A percentile compares a stretch with the other conserved stretches of the same genome.
Evolutionary conservation across 1,139 yeast genomes (phyloP).

Genomic region (Candida smagusa): DNA sequence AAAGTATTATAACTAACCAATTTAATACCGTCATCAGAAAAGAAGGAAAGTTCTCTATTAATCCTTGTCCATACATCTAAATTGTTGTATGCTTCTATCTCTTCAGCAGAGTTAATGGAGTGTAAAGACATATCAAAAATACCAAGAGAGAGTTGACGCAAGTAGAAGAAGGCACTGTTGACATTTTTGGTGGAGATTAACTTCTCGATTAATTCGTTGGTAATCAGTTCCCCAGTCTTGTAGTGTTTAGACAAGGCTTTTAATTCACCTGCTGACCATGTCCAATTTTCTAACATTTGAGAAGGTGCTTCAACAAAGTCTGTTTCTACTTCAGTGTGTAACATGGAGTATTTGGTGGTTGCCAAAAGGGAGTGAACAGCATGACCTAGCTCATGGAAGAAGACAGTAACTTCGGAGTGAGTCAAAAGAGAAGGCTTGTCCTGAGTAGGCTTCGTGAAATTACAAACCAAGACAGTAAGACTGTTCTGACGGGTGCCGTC

Average conservation of each 20-base stretch:
- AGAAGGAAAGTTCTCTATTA: slow-evolving; percentile 56
- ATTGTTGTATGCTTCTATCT: slow-evolving; percentile 44
- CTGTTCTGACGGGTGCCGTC: slow-evolving; percentile 57
- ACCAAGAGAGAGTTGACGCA: slow-evolving; percentile 77
- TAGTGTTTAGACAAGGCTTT: slow-evolving; percentile 64
- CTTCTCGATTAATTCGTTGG: slow-evolving; percentile 56
- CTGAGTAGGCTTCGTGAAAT: slow-evolving; percentile 72
- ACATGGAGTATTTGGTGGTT: slow-evolving; percentile 66
- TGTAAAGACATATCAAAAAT: slow-evolving; percentile 75
- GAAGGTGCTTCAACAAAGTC: slow-evolving; percentile 92
- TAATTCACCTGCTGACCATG: slow-evolving; percentile 69
- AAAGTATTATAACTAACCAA: slow-evolving; percentile 73
- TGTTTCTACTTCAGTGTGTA: slow-evolving; percentile 67
- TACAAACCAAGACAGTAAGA: slow-evolving; percentile 77
- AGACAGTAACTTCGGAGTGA: slow-evolving; percentile 76
- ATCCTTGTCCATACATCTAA: slow-evolving; percentile 57
- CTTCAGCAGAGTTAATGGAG: slow-evolving; percentile 39
- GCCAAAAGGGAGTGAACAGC: too few relatives aligned
- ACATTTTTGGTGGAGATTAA: slow-evolving; percentile 69
- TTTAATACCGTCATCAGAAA: slow-evolving; percentile 51
- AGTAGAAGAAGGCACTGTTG: slow-evolving; percentile 64
- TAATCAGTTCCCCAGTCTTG: slow-evolving; percentile 54
- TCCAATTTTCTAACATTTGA: slow-evolving; percentile 85
- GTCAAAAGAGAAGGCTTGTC: slow-evolving; percentile 73
- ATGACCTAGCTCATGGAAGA: slow-evolving; percentile 88